These are phyloP conservation scores for Whalleya microplaca DNA, from an alignment of 2,329 filamentous ascomycete genomes.

Conservation along the genomic window DNA sequence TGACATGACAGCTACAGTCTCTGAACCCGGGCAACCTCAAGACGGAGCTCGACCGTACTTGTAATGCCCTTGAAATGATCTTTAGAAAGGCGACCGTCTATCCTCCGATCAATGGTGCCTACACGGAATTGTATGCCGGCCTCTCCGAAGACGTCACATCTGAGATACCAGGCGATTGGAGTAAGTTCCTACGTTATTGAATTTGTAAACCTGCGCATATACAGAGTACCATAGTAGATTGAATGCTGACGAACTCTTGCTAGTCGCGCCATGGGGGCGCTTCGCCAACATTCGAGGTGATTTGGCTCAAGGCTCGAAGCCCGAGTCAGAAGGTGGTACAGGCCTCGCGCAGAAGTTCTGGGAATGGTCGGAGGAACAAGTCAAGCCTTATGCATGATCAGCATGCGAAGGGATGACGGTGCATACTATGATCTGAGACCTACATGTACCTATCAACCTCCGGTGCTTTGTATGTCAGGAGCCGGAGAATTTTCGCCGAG, in stretches of 20 bases:
- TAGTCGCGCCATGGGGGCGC: conserved; percentile 53
- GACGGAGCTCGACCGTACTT: conserved; percentile 33
- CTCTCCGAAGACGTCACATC: conserved; percentile 41
- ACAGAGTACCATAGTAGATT: not conserved
- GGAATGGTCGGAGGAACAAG: conserved; percentile 49
- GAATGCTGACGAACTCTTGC: conserved; percentile 7
- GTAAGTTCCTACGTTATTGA: conserved; percentile 21
- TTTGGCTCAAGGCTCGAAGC: conserved; percentile 36
- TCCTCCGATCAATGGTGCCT: conserved; percentile 40
- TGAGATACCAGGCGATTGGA: conserved; percentile 37
- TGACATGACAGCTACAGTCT: conserved; percentile 20
- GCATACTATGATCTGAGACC: not conserved
- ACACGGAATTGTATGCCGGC: conserved; percentile 47
- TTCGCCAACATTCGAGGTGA: conserved; percentile 38
- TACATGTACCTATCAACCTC: not conserved
- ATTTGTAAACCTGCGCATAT: not conserved
- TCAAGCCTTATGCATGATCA: conserved; percentile 34
- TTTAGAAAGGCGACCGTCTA: conserved; percentile 26
- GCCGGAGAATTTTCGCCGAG: not conserved
- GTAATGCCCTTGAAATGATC: conserved; percentile 20
- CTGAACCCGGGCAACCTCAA: conserved; percentile 36
- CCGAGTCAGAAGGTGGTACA: conserved; percentile 42
- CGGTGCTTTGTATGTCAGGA: not conserved
- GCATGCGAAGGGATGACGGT: not conserved
- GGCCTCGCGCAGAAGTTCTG: conserved; percentile 45